Evolutionary conservation across 305 asterid genomes (phyloP).

Genomic region (Fraxinus baroniana): DNA sequence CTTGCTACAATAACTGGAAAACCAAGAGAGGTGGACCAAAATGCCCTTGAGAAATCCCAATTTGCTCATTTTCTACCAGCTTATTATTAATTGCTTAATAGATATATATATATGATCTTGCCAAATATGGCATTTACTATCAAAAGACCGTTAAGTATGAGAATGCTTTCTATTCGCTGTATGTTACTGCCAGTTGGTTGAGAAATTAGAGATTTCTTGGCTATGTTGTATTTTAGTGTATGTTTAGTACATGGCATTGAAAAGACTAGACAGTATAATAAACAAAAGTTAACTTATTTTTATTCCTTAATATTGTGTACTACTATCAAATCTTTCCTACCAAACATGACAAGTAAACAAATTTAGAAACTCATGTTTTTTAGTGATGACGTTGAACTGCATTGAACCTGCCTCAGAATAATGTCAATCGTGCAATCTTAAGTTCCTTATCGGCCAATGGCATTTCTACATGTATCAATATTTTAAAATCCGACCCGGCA

Average conservation of each 20-base stretch:
- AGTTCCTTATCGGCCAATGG: neutral
- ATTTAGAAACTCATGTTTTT: neutral
- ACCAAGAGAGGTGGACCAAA: conserved; percentile 57
- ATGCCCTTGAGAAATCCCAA: conserved; percentile 37
- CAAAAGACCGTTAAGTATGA: neutral
- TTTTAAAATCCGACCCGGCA: neutral
- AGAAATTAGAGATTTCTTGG: neutral
- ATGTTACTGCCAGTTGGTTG: neutral
- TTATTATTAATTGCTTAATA: conserved; percentile 1
- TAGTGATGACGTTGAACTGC: neutral
- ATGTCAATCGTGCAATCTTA: neutral
- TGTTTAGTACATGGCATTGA: neutral
- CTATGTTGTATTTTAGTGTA: neutral
- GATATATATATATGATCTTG: neutral
- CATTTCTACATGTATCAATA: neutral
- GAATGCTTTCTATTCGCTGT: neutral
- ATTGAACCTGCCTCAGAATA: neutral
- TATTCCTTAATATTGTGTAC: neutral
- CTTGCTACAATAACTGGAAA: conserved; percentile 68
- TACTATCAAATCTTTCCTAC: neutral
- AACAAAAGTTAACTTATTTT: neutral
- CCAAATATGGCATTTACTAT: neutral
- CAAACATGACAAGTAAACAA: neutral
- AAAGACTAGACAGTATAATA: neutral
- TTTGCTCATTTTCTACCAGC: neutral